phyloP scores from a whole-genome alignment of 305 asterid genomes.

The Fraxinus albicans region DNA sequence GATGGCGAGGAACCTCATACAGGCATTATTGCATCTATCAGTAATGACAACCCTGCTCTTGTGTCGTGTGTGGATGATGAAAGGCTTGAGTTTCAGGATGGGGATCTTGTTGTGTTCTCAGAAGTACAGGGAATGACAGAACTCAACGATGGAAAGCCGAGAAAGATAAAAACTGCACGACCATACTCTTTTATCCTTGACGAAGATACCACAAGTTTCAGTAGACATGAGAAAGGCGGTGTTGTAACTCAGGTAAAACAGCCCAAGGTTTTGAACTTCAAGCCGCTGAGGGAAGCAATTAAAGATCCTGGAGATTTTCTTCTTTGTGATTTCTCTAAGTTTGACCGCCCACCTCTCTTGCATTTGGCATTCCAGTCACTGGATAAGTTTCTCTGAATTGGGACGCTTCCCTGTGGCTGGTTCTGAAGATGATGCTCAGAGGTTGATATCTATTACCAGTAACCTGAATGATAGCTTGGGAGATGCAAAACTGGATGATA shows the following conservation, averaged over 20 bases:
- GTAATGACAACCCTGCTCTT: slow-evolving; percentile 83
- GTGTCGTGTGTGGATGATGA: slow-evolving; percentile 93
- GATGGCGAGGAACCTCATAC: slow-evolving; percentile 97
- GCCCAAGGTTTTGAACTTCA: slow-evolving; percentile 82
- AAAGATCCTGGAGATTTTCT: slow-evolving; percentile 85
- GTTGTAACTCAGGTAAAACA: slow-evolving; percentile 89
- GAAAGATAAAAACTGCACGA: slow-evolving; percentile 67
- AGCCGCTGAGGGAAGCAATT: slow-evolving; percentile 73
- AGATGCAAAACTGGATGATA: slow-evolving; percentile 64
- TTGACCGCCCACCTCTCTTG: slow-evolving; percentile 80
- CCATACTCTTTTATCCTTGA: slow-evolving; percentile 82
- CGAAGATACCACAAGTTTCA: slow-evolving; percentile 74
- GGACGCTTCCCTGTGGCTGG: slow-evolving; percentile 83
- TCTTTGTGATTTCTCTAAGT: slow-evolving; percentile 88
- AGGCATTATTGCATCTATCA: slow-evolving; percentile 86
- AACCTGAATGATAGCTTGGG: slow-evolving; percentile 60
- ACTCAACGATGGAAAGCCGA: slow-evolving; percentile 91
- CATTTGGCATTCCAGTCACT: slow-evolving; percentile 92
- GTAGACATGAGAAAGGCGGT: slow-evolving; percentile 79
- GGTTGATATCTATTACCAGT: slow-evolving; percentile 59
- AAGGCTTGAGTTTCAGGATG: slow-evolving; percentile 95
- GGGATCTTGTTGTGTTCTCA: slow-evolving; percentile 86
- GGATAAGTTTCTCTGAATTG: slow-evolving; percentile 65
- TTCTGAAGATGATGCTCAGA: slow-evolving; percentile 85
- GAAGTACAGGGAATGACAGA: slow-evolving; percentile 91